Evolutionary conservation across 2,329 filamentous ascomycete species (phyloP).

Genomic region (Fusarium piperis): DNA sequence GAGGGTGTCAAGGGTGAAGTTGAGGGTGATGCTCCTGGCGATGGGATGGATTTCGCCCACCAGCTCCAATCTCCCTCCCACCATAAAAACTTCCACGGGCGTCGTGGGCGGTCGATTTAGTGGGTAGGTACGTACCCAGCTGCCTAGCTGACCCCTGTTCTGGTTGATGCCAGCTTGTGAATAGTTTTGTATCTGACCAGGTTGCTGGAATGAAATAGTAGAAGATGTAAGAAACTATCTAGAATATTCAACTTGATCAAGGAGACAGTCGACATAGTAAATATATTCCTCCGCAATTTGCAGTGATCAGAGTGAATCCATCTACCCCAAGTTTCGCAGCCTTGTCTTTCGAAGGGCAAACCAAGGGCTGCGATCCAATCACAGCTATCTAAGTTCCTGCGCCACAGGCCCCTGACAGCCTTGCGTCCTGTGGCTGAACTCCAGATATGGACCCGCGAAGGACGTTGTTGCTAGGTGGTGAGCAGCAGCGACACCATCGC

Average conservation of each 20-base stretch:
- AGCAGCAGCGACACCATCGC: constrained; percentile 21
- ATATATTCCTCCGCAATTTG: not conserved
- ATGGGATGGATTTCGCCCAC: constrained; percentile 35
- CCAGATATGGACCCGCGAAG: not conserved
- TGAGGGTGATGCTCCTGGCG: constrained; percentile 34
- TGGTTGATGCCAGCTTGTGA: not conserved
- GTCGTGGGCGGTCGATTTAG: constrained; percentile 37
- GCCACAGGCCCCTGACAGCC: constrained; percentile 23
- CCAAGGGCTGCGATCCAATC: constrained; percentile 18
- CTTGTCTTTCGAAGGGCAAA: constrained; percentile 14
- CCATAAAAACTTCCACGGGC: constrained; percentile 42
- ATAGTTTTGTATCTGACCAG: not conserved
- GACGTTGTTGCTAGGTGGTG: constrained; percentile 5
- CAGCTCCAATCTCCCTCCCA: constrained; percentile 37
- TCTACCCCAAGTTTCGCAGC: not conserved
- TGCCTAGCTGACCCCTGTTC: constrained; percentile 14
- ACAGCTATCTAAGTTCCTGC: not conserved
- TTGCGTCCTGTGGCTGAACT: constrained; percentile 26
- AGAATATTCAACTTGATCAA: not conserved
- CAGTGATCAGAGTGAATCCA: not conserved
- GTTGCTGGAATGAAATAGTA: not conserved
- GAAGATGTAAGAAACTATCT: not conserved
- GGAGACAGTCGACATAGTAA: not conserved
- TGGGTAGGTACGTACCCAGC: constrained; percentile 40
- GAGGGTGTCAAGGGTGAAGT: constrained; percentile 31